Evolutionary conservation across 371 early-diverging fungal genomes (phyloP).

Genomic region (Mucor plumbeus): DNA sequence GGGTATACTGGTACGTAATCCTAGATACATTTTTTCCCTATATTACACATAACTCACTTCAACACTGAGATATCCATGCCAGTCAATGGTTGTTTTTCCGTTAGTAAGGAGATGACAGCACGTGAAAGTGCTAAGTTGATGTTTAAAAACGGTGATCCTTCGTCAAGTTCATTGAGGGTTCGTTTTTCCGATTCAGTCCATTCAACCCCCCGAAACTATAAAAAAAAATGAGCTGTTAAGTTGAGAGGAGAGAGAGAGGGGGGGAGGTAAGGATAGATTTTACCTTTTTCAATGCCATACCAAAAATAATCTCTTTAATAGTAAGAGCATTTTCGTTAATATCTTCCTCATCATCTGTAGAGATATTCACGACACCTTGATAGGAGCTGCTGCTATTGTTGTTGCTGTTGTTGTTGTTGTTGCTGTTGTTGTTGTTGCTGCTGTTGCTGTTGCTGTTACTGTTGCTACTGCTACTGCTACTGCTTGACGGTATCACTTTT

Average conservation of each 20-base stretch:
- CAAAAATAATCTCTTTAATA: conserved; percentile 12
- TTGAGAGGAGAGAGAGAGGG: no score
- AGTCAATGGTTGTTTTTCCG: conserved; percentile 8
- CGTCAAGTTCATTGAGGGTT: conserved; percentile 13
- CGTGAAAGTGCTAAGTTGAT: conserved; percentile 9
- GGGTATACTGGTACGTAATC: not conserved
- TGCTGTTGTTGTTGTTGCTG: not conserved
- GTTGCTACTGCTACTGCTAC: conserved; percentile 7
- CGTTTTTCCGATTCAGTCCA: conserved; percentile 10
- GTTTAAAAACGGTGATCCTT: conserved; percentile 17
- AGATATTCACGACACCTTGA: conserved; percentile 7
- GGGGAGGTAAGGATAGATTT: conserved; percentile 13
- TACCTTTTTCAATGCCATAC: conserved; percentile 15
- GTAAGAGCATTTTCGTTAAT: conserved; percentile 18
- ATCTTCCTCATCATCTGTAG: conserved; percentile 17
- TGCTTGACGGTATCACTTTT: conserved; percentile 10
- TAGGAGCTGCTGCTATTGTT: conserved; percentile 5
- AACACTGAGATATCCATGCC: conserved; percentile 11
- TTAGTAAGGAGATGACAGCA: conserved; percentile 14
- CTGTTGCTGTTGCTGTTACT: conserved; percentile 2
- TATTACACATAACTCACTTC: conserved; percentile 16
- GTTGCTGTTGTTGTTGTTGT: conserved; percentile 1
- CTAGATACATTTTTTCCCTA: not conserved
- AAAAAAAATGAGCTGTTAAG: conserved; percentile 1
- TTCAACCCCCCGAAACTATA: conserved; percentile 7